Base-by-base conservation (phyloP, 2,329 filamentous ascomycete species). In the Colletotrichum euphorbiae region DNA sequence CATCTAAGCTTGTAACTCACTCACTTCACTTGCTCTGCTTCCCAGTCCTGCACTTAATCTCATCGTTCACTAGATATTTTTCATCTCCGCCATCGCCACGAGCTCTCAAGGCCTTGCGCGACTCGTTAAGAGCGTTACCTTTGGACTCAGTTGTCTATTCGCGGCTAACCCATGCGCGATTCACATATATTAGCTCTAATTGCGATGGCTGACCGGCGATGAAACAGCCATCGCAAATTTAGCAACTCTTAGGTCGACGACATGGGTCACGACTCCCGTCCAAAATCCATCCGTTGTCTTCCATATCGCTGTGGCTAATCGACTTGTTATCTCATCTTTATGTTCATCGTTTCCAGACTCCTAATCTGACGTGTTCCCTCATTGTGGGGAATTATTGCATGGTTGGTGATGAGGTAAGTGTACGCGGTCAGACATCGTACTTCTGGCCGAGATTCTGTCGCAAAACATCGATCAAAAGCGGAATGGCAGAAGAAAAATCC, bases 161-260 rank as follows among this genome's bases (percentile, higher is more conserved):
- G 33, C 57, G 58, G 19, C 58, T 6, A 42, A 42, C 15, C 38
- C 45, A 21, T 43, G 46, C 45, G 6, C 15, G 33, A 1, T 42
- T 42, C 38, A 42, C 46, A 43, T 52, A 43, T 5, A 40, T 0
- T 51, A 1, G 6, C 46, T 24, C 21, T 21, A 43, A n/a, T 9
- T 17, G 36, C 36, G 36, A 12, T 38, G 8, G 42, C 21, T 43
- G 45, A 13, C 21, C 21, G 58, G 15, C 15, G 15, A 51, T 61
- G 45, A 52, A 51, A 52, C 58, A 43, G 13, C 17, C 58, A 24
- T 42, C 21, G 31, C 31, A 50, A 59, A 48, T 38, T 59, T 50
- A 50, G 43, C 31, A 59, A 48, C 31, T 2, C 31, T 2, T 28
- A 33, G 40, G 0, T 19, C 17, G 43, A 15, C 38, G 15, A 28